Percentiles rank a stretch among this genome's conserved stretches.
Conservation (phyloP, 441 rosid species). For the Pelargonium citronellum region DNA sequence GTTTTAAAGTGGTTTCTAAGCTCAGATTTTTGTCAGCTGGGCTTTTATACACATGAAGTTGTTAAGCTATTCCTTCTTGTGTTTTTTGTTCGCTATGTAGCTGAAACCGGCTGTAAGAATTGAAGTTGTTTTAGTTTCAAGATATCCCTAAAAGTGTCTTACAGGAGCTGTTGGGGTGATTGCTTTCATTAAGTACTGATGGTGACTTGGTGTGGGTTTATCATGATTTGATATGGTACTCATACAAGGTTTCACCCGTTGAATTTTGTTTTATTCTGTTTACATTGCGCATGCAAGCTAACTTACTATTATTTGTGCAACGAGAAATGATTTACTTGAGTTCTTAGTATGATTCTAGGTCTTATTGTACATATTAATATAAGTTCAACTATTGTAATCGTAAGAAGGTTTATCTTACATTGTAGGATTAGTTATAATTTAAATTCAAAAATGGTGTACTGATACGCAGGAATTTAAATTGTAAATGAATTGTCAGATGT, state of each 20-base stretch:
- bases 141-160: neutral
- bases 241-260: neutral
- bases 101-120: neutral
- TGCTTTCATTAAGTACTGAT: neutral
- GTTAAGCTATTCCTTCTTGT: neutral
- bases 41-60: neutral
- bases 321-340: too few species aligned
- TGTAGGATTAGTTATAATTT: neutral
- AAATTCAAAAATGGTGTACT: neutral
- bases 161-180: neutral
- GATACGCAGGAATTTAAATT: neutral
- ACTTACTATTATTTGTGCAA: neutral
- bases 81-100: neutral
- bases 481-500: neutral
- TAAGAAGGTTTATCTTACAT: neutral
- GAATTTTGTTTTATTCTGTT: neutral
- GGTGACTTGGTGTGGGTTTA: constrained; percentile 8
- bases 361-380: neutral
- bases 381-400: neutral
- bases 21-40: neutral
- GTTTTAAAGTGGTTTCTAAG: neutral
- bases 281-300: neutral
- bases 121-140: neutral
- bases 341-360: too few species aligned
- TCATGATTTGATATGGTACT: neutral